Evolutionary conservation across 1,139 yeast species (phyloP), one percentile per base, ranked within the genome.

Genomic region (Petasospora fabianii): DNA sequence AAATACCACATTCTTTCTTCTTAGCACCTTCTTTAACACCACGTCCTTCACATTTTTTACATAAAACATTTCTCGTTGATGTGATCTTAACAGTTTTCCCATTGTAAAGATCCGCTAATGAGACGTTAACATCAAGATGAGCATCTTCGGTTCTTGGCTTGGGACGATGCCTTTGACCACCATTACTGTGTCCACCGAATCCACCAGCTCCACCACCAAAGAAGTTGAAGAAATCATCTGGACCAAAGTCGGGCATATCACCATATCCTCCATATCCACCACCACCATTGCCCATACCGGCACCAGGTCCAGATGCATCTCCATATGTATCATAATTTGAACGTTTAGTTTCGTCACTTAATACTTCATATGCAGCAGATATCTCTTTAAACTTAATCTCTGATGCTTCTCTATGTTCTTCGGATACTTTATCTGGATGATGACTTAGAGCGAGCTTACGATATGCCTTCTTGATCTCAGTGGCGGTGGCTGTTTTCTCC

Each of bases 341-440:
- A 42, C 88, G 62, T 51, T 70, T 71, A 11, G 58, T 64, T 16
- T 75, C 90, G 58, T 85, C 92, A 24, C 77, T 73, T 43, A 85
- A 66, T 12, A 80, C 66, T 57, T 85, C 95, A 56, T 86, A 85
- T 0, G 95, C 95, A 43, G 80, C 83, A 12, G 80, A 72, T 39
- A 86, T 73, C 53, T 80, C 86, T 60, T 85, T 86, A 61, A 86
- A 86, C 58, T 72, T 75, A 44, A 73, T 64, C 56, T 85, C 95
- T 2, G 90, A 84, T 28, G 65, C 75, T 19, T 69, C 80, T 39
- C 94, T 71, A 1, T 61, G 58, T 7, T 74, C 77, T 47, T 80
- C 88, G 0, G 75, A 61, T 2, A 75, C 90, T 58, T 86, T 86
- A 58, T 86, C 96, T 0, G 96, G 96, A 58, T 86, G 96, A 55